A percentile compares a stretch with the other conserved stretches of the same genome.
Evolutionary conservation across 495 filamentous ascomycete species (phyloP).

Genomic region (Hypoxylon intermedium): DNA sequence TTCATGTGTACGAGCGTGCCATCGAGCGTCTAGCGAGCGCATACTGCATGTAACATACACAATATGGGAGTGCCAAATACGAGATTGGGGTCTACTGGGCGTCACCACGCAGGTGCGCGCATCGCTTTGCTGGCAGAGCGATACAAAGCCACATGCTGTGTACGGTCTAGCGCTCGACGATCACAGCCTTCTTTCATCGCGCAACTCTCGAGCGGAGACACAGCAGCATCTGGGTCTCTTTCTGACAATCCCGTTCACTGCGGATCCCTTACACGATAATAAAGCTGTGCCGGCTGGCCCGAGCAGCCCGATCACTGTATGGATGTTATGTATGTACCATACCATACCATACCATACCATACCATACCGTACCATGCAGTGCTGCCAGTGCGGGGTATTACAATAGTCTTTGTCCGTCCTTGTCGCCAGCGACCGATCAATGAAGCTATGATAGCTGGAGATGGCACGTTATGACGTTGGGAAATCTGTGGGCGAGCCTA

Average conservation of each 20-base stretch:
- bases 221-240: conserved; percentile 9
- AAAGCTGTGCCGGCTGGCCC: conserved; percentile 17
- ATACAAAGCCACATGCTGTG: conserved; percentile 34
- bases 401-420: conserved; percentile 19
- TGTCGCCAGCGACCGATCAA: conserved; percentile 7
- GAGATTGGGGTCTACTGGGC: conserved; percentile 27
- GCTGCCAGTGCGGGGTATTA: conserved; percentile 32
- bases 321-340: too few relatives aligned
- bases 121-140: conserved; percentile 34
- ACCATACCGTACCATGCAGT: conserved; percentile 19
- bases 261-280: conserved; percentile 17
- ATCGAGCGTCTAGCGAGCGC: conserved; percentile 36
- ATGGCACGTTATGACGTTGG: conserved; percentile 32
- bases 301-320: conserved; percentile 14
- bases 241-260: conserved; percentile 35
- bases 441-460: conserved; percentile 1
- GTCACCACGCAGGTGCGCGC: conserved; percentile 33
- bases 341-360: too few relatives aligned
- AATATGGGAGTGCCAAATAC: conserved; percentile 22
- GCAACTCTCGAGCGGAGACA: conserved; percentile 19
- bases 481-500: background rate
- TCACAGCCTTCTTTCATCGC: conserved; percentile 15
- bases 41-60: background rate
- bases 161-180: conserved; percentile 33
- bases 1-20: conserved; percentile 17